Evolutionary conservation across 2,329 filamentous ascomycete species (phyloP), one percentile per base, ranked within the genome.

Genomic region (Elsinoe australis): DNA sequence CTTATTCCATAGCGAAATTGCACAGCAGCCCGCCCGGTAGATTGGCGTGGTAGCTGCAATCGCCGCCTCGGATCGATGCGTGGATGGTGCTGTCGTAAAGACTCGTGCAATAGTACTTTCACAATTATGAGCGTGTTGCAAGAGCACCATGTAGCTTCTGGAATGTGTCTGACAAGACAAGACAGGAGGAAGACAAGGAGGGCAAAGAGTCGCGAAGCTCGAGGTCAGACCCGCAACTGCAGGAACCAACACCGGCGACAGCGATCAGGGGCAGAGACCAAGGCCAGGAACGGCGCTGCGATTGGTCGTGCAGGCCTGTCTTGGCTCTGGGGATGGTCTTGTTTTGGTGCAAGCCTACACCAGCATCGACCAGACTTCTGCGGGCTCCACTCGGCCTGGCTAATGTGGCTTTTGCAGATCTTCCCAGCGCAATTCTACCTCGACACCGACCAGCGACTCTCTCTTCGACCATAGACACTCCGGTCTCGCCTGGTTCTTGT

Each of bases 341-440:
- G 39, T 44, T 44, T 44, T 44, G 39, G 39, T 32, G 28, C 36
- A 28, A 44, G 39, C 17, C 24, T 29, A 28, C 21, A 28, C 21
- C 24, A 26, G 24, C 24, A 21, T 21, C n/a, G n/a, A n/a, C n/a
- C n/a, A n/a, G n/a, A n/a, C n/a, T n/a, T n/a, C n/a, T n/a, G n/a
- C n/a, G n/a, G n/a, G n/a, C n/a, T n/a, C n/a, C n/a, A n/a, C n/a
- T n/a, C n/a, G n/a, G n/a, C n/a, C n/a, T n/a, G n/a, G n/a, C n/a
- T n/a, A 24, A 26, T 28, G 36, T 41, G 17, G 36, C 36, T 41
- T 41, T 41, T 41, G 36, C 36, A 41, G 39, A 44, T 44, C 39
- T 31, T 15, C 39, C n/a, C 24, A 32, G 24, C 39, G 39, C 39
- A 44, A 44, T 44, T 44, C 39, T 26, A 44, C n/a, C 39, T 28